Conservation (phyloP, 2,329 filamentous ascomycete species). For the Clarireedia monteithiana region DNA sequence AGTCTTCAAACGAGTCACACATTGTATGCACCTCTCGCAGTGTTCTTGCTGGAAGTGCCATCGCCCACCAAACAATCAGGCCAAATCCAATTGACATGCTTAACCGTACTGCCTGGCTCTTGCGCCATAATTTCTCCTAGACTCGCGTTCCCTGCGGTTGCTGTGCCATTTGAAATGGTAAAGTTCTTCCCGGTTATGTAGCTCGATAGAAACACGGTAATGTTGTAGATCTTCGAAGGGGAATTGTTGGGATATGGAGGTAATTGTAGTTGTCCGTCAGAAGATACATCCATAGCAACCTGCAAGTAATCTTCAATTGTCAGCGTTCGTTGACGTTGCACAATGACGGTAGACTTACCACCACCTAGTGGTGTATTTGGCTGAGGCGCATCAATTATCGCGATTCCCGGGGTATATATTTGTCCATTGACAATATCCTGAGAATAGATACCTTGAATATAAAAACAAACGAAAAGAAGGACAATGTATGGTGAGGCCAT, state of each 20-base stretch:
- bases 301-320: slow-evolving; percentile 41
- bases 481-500: slow-evolving; percentile 13
- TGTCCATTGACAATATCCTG: slow-evolving; percentile 58
- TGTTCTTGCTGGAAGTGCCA: slow-evolving; percentile 32
- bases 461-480: slow-evolving; percentile 13
- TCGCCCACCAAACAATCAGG: slow-evolving; percentile 60
- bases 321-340: not conserved
- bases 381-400: slow-evolving; percentile 58
- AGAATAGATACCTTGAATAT: slow-evolving; percentile 15
- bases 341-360: slow-evolving; percentile 35
- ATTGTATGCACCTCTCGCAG: slow-evolving; percentile 56
- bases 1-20: slow-evolving; percentile 11
- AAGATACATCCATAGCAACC: slow-evolving; percentile 58
- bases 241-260: slow-evolving; percentile 47
- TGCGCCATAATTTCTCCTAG: slow-evolving; percentile 55
- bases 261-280: slow-evolving; percentile 54
- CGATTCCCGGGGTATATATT: slow-evolving; percentile 62
- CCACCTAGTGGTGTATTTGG: slow-evolving; percentile 57
- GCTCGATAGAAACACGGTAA: slow-evolving; percentile 61
- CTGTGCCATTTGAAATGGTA: slow-evolving; percentile 58
- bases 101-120: slow-evolving; percentile 61
- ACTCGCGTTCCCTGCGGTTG: slow-evolving; percentile 42
- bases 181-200: slow-evolving; percentile 57
- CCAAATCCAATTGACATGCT: slow-evolving; percentile 67
- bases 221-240: slow-evolving; percentile 51